phyloP scores from a whole-genome alignment of 1,284 basidiomycete species.

The Rhodotorula sp. region DNA sequence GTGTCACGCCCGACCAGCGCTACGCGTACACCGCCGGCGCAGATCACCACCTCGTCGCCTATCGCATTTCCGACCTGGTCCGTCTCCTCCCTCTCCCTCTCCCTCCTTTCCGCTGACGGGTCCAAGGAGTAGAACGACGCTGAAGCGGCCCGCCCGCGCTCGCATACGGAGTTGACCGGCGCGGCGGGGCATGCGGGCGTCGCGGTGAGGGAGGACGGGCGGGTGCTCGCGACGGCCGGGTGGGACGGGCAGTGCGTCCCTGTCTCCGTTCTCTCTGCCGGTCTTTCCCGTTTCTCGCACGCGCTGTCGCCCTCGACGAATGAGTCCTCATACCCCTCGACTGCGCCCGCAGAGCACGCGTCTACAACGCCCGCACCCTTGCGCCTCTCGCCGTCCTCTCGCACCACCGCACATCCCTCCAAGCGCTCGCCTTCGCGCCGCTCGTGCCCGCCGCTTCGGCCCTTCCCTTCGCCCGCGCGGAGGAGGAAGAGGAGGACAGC shows the following conservation, averaged over 20 bases:
- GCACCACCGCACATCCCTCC: slow-evolving; percentile 44
- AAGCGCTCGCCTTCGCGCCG: slow-evolving; percentile 40
- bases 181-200: slow-evolving; percentile 35
- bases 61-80: slow-evolving; percentile 27
- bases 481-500: neutral
- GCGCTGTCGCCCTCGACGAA: no score
- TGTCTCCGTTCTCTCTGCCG: neutral
- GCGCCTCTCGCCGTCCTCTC: slow-evolving; percentile 43
- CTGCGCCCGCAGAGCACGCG: slow-evolving; percentile 21
- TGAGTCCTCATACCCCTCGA: no score
- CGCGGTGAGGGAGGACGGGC: slow-evolving; percentile 33
- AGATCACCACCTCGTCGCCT: slow-evolving; percentile 41
- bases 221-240: slow-evolving; percentile 42
- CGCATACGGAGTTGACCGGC: slow-evolving; percentile 8
- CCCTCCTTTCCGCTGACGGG: no score
- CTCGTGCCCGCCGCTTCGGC: neutral
- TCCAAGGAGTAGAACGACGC: slow-evolving; percentile 6
- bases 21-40: slow-evolving; percentile 40
- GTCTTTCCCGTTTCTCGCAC: no score
- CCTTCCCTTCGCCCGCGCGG: neutral
- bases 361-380: slow-evolving; percentile 40
- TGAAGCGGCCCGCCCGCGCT: neutral
- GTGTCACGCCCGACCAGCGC: slow-evolving; percentile 12
- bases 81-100: neutral
- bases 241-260: slow-evolving; percentile 46